Conservation (phyloP, 768 basidiomycete species). For the Pleurotus citrinopileatus region DNA sequence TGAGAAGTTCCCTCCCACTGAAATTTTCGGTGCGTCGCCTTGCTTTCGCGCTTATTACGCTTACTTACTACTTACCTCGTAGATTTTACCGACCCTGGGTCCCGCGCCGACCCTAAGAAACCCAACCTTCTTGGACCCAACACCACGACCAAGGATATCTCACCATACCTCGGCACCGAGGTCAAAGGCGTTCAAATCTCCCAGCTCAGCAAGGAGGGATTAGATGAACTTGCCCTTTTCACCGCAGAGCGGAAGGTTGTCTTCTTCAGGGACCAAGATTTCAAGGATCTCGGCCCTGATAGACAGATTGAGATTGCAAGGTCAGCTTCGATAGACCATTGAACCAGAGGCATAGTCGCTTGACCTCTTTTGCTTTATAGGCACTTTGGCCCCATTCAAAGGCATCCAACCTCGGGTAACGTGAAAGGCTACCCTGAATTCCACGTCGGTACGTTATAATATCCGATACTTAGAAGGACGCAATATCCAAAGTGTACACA, state of each 20-base stretch:
- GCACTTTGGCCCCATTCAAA: conserved; percentile 45
- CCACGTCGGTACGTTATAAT: conserved; percentile 44
- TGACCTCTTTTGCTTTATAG: too few species aligned
- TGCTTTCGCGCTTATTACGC: background rate
- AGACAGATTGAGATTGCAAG: conserved; percentile 50
- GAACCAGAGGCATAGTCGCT: too few species aligned
- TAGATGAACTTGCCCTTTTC: conserved; percentile 51
- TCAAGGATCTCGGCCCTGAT: conserved; percentile 54
- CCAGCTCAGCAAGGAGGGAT: conserved; percentile 45
- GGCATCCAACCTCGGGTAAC: conserved; percentile 47
- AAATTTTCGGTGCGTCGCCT: conserved; percentile 39
- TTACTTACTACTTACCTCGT: conserved; percentile 3
- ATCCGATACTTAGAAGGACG: background rate
- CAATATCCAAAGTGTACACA: conserved; percentile 12
- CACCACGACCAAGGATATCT: conserved; percentile 35
- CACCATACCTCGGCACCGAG: conserved; percentile 52
- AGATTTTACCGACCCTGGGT: conserved; percentile 43
- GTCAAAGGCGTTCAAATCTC: conserved; percentile 51
- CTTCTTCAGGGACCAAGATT: conserved; percentile 58
- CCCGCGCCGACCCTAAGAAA: conserved; percentile 47
- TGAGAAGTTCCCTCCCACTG: conserved; percentile 49
- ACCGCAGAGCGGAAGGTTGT: conserved; percentile 53
- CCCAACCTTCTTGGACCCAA: conserved; percentile 45
- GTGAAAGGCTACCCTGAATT: conserved; percentile 57
- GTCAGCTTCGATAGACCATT: too few species aligned